Conservation (phyloP, 768 basidiomycete species). For the Tulasnella sp. region DNA sequence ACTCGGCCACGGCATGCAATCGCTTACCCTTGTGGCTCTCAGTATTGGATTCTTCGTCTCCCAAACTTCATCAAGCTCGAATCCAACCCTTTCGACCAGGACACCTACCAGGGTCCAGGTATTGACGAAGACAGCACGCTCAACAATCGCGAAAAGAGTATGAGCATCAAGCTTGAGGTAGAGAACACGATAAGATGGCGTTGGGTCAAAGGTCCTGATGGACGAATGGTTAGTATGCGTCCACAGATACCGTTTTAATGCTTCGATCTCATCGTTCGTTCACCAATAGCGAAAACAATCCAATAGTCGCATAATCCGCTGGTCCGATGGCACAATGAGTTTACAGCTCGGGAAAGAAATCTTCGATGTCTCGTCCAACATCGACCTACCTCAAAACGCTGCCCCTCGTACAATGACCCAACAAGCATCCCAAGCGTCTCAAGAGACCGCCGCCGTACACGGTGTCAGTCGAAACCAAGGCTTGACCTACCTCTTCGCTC, state of each 20-base stretch:
- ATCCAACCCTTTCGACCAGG: conserved; percentile 82
- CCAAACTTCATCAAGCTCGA: conserved; percentile 93
- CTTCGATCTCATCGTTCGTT: conserved; percentile 17
- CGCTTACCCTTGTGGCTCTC: conserved; percentile 24
- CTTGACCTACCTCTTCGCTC: conserved; percentile 83
- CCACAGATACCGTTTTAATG: conserved; percentile 8
- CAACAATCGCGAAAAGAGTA: conserved; percentile 69
- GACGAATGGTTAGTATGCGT: conserved; percentile 63
- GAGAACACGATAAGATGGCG: conserved; percentile 96
- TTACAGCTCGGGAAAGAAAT: conserved; percentile 90
- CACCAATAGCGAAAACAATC: conserved; percentile 66
- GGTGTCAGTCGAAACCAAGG: conserved; percentile 60
- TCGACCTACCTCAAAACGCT: conserved; percentile 70
- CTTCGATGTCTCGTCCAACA: conserved; percentile 79
- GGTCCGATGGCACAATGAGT: conserved; percentile 93
- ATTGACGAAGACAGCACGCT: conserved; percentile 71
- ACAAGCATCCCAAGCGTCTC: conserved; percentile 47
- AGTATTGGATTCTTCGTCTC: conserved; percentile 91
- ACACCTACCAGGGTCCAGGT: conserved; percentile 79
- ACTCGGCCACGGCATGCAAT: conserved; percentile 2
- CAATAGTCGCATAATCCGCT: conserved; percentile 85
- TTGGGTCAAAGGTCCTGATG: conserved; percentile 76
- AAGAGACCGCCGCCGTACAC: conserved; percentile 42
- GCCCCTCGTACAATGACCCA: conserved; percentile 19
- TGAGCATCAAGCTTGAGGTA: conserved; percentile 81